A percentile compares a stretch with the other conserved stretches of the same genome.
Conservation (phyloP, 805 yeast genomes). For the Metschnikowia similis region DNA sequence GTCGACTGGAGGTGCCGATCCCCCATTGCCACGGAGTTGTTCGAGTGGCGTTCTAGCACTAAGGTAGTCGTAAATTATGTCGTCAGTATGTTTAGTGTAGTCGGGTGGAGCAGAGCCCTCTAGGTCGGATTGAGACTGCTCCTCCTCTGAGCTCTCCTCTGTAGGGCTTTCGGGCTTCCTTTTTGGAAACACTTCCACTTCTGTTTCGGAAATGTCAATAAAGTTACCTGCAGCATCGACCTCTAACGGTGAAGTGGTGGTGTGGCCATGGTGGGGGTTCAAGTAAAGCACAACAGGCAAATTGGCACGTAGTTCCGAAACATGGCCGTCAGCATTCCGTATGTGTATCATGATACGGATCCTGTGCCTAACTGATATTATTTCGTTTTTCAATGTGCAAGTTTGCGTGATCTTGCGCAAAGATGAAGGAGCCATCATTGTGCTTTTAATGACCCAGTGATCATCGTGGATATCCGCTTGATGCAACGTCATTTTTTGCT, state of each 20-base stretch:
- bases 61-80: constrained; percentile 33
- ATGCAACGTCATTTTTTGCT: constrained; percentile 20
- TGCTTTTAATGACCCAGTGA: constrained; percentile 43
- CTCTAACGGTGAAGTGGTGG: constrained; percentile 30
- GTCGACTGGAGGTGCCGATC: constrained; percentile 17
- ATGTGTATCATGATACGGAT: constrained; percentile 42
- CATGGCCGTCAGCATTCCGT: constrained; percentile 47
- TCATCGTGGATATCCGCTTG: constrained; percentile 26
- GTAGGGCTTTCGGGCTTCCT: constrained; percentile 15
- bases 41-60: constrained; percentile 34
- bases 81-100: constrained; percentile 37
- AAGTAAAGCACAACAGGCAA: constrained; percentile 44
- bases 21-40: constrained; percentile 25
- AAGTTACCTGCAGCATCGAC: constrained; percentile 28
- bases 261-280: constrained; percentile 37
- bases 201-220: constrained; percentile 21
- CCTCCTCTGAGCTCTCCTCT: constrained; percentile 4
- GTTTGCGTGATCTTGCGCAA: constrained; percentile 42
- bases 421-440: constrained; percentile 36
- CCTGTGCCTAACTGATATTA: constrained; percentile 44
- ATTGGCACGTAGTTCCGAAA: constrained; percentile 49
- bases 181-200: constrained; percentile 25
- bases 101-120: constrained; percentile 41
- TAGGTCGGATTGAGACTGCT: constrained; percentile 18
- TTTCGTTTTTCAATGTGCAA: constrained; percentile 35